Base-by-base conservation (phyloP, 1,284 basidiomycete genomes). In the Marasmius sp. region DNA sequence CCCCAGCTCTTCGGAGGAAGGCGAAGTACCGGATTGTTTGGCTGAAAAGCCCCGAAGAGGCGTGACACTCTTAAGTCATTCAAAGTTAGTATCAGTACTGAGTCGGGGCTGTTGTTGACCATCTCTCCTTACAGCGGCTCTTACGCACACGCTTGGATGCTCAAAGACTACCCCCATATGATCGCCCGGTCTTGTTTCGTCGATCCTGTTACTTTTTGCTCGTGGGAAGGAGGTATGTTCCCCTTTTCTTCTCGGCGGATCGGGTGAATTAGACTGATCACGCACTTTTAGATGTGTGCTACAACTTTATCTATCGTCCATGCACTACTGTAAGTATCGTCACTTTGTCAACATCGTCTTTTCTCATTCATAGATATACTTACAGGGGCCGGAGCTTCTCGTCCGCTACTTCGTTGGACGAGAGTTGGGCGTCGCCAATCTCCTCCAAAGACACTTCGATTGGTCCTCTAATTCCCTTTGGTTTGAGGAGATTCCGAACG, bases 391-490 rank as follows among this genome's bases (percentile, higher is more conserved):
- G 49, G 89, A 95, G 65, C 79, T 94, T 16, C 67, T 95, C 52
- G 87, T 95, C 80, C 86, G 88, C 56, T 97, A 94, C 74, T 95
- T 95, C 68, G 88, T 95, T 61, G 88, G 89, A 36, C 85, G 86
- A 27, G 95, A 97, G 73, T 77, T 95, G 5, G 95, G 94, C 14
- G 87, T 93, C 58, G 91, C 92, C 12, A 91, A 95, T 73, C 85
- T 93, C 64, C 82, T 97, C 53, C 90, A 91, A 69, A 83, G 93
- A 16, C 85, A 92, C 71, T 94, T 94, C 71, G 88, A 91, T 69
- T 95, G 93, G 94, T 81, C 86, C 37, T 86, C 90, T n/a, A 97
- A 97, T 71, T 89, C 92, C 6, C 79, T 97, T 12, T 96, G 91
- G 85, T 91, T 87, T 64, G 92, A 94, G 73, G 92, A 96, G 68